Base-by-base conservation (phyloP, 2,329 filamentous ascomycete species). In the Aspergillus pseudotamarii region DNA sequence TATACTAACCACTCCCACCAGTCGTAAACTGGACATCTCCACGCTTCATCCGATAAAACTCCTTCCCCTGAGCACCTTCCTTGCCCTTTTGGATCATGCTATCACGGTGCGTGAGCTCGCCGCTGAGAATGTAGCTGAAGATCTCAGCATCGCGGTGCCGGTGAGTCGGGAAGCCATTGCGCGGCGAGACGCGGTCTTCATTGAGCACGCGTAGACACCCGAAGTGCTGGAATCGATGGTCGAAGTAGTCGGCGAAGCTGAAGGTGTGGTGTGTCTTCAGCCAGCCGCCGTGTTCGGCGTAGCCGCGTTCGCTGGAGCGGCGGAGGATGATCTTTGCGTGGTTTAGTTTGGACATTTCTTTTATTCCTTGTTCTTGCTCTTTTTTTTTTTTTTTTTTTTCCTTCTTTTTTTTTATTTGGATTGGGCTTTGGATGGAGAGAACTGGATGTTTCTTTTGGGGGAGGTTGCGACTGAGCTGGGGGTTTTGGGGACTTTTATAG, bases 1-100 rank as follows among this genome's bases (percentile, higher is more conserved):
- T 14, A 3, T 19, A 69, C 74, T 68, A 87, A 71, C 88, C 88
- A 6, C 88, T 93, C 60, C 93, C 93, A n/a, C 91, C 93, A 16
- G 90, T 93, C 11, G 93, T 96, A 78, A 96, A 96, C 73, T 96
- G 93, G 51, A 96, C 91, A 76, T 96, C 92, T 14, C 92, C 92
- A 43, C 92, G 84, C 72, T 86, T 86, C 83, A 96, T 89, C 38
- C 87, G 83, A 72, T 83, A 91, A 73, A 91, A 92, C 69, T 87
- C 82, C 74, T 91, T 87, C 12, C 76, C 77, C 50, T 85, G 84
- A 66, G 82, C 79, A 26, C 84, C 86, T 73, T 90, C 88, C 23
- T 82, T 78, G 53, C 87, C 88, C 78, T 89, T 92, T 76, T 87
- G 86, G 70, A 92, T 86, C 89, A 96, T 94, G 64, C 87, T 91